Percentiles rank a stretch among this genome's conserved stretches.
Conservation (phyloP, 2,329 filamentous ascomycete genomes). For the Claviceps purpurea region DNA sequence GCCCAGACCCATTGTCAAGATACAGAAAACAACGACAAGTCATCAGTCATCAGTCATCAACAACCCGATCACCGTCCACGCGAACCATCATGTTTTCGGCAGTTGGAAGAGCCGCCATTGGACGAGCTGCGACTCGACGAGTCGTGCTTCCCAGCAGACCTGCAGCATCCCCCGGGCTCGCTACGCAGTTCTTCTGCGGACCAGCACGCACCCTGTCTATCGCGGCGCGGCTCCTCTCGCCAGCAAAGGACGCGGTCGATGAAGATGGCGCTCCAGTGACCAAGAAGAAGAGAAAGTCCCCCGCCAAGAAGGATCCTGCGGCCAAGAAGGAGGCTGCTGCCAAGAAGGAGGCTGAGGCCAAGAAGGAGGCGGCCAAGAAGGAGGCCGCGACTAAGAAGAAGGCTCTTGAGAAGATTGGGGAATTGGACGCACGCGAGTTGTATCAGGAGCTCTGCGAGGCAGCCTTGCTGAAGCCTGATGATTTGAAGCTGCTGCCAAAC, state of each 20-base stretch:
- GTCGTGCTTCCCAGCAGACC: conserved; percentile 10
- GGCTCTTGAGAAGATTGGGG: neutral
- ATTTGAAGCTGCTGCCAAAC: conserved; percentile 21
- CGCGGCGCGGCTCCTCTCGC: conserved; percentile 16
- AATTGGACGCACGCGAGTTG: too few relatives aligned
- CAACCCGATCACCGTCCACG: neutral
- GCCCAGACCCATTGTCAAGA: neutral
- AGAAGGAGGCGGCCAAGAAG: conserved; percentile 26
- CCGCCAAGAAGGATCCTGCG: conserved; percentile 13
- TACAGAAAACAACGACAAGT: neutral
- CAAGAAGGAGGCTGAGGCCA: conserved; percentile 19
- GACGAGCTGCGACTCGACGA: conserved; percentile 22
- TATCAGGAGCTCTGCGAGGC: conserved; percentile 22
- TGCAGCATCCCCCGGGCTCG: conserved; percentile 10
- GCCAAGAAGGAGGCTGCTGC: conserved; percentile 16
- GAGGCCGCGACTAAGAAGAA: conserved; percentile 11
- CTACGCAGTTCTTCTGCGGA: conserved; percentile 2
- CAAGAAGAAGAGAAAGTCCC: conserved; percentile 24
- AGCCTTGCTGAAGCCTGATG: conserved; percentile 23
- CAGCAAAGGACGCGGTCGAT: conserved; percentile 7
- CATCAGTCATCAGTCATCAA: neutral
- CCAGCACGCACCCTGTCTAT: conserved; percentile 12
- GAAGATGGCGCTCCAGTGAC: conserved; percentile 7
- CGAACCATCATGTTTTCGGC: conserved; percentile 26
- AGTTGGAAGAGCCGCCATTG: conserved; percentile 25